These are phyloP conservation scores for Silene coronaria DNA, from an alignment of 179 eudicot genomes.

Conservation along the genomic window DNA sequence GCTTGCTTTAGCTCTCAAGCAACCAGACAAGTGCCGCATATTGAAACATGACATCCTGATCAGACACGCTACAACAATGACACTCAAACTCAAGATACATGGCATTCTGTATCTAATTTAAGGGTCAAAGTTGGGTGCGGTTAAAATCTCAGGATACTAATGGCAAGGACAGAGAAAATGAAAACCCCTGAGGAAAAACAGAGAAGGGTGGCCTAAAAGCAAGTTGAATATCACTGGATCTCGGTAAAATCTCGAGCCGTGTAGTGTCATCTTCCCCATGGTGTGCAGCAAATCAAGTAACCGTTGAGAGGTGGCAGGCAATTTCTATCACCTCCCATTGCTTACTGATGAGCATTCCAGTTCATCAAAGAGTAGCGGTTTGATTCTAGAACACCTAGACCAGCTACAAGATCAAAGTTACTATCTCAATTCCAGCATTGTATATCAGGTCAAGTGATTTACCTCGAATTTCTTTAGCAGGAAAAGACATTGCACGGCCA, in stretches of 20 bases:
- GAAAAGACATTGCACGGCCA: not conserved
- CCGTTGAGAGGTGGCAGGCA: not conserved
- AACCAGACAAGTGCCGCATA: not conserved
- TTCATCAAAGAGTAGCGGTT: not conserved
- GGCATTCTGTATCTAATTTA: not conserved
- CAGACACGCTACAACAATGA: not conserved
- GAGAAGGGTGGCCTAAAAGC: not conserved
- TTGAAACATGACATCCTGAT: not conserved
- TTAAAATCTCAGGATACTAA: constrained; percentile 5
- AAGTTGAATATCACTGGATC: not conserved
- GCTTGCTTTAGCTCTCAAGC: too few relatives aligned
- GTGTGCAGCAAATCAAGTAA: not conserved
- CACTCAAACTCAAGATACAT: not conserved
- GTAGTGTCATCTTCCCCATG: not conserved
- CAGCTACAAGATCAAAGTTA: not conserved
- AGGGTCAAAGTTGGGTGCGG: not conserved
- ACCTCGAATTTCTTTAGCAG: not conserved
- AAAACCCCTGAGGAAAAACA: not conserved
- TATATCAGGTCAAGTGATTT: not conserved
- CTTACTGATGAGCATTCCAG: not conserved
- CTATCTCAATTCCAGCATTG: not conserved
- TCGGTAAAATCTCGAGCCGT: not conserved
- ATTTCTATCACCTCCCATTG: not conserved
- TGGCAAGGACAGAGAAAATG: not conserved
- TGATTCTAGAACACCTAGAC: not conserved